phyloP scores from a whole-genome alignment of 2,329 filamentous ascomycete species.

The Hawksworthiomyces lignivorus region DNA sequence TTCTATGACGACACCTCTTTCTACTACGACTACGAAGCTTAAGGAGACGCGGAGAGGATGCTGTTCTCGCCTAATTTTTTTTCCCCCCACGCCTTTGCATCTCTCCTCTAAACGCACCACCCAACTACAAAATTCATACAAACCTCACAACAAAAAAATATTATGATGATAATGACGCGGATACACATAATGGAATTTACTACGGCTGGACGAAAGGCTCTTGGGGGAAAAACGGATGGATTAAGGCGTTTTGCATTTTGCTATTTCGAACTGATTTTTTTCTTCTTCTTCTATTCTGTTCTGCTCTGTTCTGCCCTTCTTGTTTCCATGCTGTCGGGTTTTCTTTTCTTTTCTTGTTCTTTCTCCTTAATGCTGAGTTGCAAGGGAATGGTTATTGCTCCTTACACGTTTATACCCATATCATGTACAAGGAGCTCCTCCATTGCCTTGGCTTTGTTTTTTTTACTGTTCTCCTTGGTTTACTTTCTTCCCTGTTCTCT shows the following conservation, averaged over 20 bases:
- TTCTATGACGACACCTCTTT: conserved; percentile 11
- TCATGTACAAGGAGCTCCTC: background rate
- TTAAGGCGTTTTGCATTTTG: too few relatives aligned
- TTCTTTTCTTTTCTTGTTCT: background rate
- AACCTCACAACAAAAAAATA: too few relatives aligned
- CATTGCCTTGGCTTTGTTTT: background rate
- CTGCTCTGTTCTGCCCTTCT: background rate
- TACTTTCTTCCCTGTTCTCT: too few relatives aligned
- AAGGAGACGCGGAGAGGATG: too few relatives aligned
- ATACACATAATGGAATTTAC: too few relatives aligned
- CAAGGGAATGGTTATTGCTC: background rate
- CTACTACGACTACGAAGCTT: conserved; percentile 13
- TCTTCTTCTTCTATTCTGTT: background rate
- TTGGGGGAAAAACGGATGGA: too few relatives aligned
- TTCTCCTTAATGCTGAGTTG: background rate
- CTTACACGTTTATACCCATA: background rate
- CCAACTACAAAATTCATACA: too few relatives aligned
- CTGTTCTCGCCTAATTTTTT: too few relatives aligned
- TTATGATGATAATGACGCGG: too few relatives aligned
- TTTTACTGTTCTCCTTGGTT: background rate
- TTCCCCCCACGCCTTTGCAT: too few relatives aligned
- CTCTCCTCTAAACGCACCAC: background rate
- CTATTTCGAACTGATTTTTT: background rate
- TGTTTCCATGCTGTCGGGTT: too few relatives aligned
- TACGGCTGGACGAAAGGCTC: too few relatives aligned